phyloP scores from a whole-genome alignment of 495 filamentous ascomycete genomes.

The Penicillium ucsense region DNA sequence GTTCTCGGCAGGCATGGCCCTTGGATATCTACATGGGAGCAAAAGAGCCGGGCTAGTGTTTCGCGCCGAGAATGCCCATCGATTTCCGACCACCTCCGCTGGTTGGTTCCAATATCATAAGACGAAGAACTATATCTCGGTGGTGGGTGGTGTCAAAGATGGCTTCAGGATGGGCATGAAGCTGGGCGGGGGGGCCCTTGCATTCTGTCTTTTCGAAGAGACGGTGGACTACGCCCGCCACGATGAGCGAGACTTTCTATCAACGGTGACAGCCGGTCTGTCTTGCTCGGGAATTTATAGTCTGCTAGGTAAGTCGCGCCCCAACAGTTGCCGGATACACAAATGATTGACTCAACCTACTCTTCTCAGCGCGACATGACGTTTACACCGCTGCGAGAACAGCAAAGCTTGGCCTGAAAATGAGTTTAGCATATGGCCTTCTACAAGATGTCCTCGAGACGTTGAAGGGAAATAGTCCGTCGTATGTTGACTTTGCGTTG shows the following conservation, averaged over 20 bases:
- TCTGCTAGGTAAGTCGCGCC: slow-evolving; percentile 56
- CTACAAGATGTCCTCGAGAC: slow-evolving; percentile 61
- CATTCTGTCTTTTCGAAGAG: slow-evolving; percentile 70
- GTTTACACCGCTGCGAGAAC: slow-evolving; percentile 74
- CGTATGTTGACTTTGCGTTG: slow-evolving; percentile 61
- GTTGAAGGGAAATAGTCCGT: slow-evolving; percentile 55
- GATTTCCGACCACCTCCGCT: slow-evolving; percentile 64
- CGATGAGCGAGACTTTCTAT: slow-evolving; percentile 13
- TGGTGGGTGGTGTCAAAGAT: slow-evolving; percentile 64
- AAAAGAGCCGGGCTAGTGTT: slow-evolving; percentile 68
- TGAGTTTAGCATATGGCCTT: slow-evolving; percentile 73
- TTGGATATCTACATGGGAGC: slow-evolving; percentile 67
- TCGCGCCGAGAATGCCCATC: slow-evolving; percentile 90
- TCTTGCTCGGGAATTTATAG: slow-evolving; percentile 80
- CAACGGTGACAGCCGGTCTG: slow-evolving; percentile 53
- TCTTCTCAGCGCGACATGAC: slow-evolving; percentile 61
- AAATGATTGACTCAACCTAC: slow-evolving; percentile 6
- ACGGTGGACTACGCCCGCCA: slow-evolving; percentile 68
- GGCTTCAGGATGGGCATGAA: slow-evolving; percentile 67
- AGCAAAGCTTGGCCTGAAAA: slow-evolving; percentile 65
- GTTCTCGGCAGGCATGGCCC: slow-evolving; percentile 51
- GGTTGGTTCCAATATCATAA: slow-evolving; percentile 99
- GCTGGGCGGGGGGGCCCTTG: slow-evolving; percentile 52
- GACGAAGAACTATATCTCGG: slow-evolving; percentile 82
- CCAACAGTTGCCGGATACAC: background rate